Base-by-base conservation (phyloP, 768 basidiomycete species). In the Strobilomyces dryophilus region DNA sequence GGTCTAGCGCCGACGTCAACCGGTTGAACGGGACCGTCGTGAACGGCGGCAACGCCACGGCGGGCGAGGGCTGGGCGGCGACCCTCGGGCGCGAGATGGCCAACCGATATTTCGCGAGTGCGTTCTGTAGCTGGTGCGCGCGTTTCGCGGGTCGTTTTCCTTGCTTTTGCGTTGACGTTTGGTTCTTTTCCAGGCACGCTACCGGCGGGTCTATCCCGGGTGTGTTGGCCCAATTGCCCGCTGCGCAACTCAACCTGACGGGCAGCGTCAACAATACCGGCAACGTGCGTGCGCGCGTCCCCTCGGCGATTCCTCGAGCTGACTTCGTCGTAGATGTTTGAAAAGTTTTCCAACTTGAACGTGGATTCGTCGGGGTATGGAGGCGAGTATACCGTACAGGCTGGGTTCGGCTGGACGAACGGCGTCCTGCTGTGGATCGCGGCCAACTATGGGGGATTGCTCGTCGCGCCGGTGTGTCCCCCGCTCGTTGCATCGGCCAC, bases 351-450 rank as follows among this genome's bases (percentile, higher is more conserved):
- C 4, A 80, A 78, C 39, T 65, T 82, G 10, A 84, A 95, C 52
- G 77, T 93, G 31, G 85, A 90, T 68, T 85, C 84, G 3, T 84
- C 87, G 3, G 92, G 91, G 6, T 72, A 73, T 12, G 92, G 90
- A 8, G 92, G 92, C 24, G 92, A 94, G 74, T 95, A 97, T 61
- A 87, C 83, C 3, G 92, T 94, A 4, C 89, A 92, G 71, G 83
- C 80, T 14, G 89, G 90, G 20, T 92, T 92, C 63, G 89, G 91
- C 17, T 94, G 92, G 91, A 92, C 89, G 39, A 92, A 93, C 61
- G 90, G 90, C 18, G 89, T 85, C 9, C 64, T 82, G 49, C 77
- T 92, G 36, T 92, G 87, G 85, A 73, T 87, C 20, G 83, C 88
- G 18, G 80, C 79, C 56, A 78, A 74, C 42, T 90, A 85, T 61